Conservation (phyloP, 352 stramenopile species). For the Peronospora belbahrii region DNA sequence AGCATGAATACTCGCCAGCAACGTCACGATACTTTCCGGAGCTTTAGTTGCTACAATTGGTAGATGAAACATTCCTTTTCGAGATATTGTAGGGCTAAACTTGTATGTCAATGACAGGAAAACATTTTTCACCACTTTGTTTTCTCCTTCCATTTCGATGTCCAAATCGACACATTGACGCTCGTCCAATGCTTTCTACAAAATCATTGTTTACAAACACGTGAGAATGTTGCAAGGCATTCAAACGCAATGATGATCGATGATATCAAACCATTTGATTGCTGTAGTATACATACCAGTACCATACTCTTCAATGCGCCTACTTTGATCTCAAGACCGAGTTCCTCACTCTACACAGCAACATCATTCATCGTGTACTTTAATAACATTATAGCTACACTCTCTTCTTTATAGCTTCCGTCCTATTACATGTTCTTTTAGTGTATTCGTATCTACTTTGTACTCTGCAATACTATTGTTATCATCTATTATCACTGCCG, state of each 20-base stretch:
- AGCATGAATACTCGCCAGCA: constrained; percentile 36
- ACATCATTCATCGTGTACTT: background rate
- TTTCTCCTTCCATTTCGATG: constrained; percentile 22
- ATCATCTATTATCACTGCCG: constrained; percentile 15
- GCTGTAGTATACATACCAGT: constrained; percentile 26
- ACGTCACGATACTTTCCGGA: constrained; percentile 23
- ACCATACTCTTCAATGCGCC: constrained; percentile 32
- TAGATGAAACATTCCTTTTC: constrained; percentile 42
- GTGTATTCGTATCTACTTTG: constrained; percentile 17
- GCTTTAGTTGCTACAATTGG: constrained; percentile 23
- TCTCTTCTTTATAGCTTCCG: background rate
- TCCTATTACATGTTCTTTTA: constrained; percentile 30
- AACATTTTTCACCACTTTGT: constrained; percentile 10
- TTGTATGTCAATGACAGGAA: constrained; percentile 49
- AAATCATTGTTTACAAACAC: background rate
- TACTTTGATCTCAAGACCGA: constrained; percentile 43
- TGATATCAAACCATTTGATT: no score
- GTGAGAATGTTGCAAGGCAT: background rate
- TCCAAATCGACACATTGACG: constrained; percentile 31
- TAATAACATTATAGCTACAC: background rate
- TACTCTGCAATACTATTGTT: constrained; percentile 30
- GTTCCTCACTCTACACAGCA: constrained; percentile 36
- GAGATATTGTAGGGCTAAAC: constrained; percentile 47
- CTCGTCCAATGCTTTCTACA: constrained; percentile 36
- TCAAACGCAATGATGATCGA: background rate